phyloP scores from a whole-genome alignment of 2,329 filamentous ascomycete species.

The Aspergillus nomiae region DNA sequence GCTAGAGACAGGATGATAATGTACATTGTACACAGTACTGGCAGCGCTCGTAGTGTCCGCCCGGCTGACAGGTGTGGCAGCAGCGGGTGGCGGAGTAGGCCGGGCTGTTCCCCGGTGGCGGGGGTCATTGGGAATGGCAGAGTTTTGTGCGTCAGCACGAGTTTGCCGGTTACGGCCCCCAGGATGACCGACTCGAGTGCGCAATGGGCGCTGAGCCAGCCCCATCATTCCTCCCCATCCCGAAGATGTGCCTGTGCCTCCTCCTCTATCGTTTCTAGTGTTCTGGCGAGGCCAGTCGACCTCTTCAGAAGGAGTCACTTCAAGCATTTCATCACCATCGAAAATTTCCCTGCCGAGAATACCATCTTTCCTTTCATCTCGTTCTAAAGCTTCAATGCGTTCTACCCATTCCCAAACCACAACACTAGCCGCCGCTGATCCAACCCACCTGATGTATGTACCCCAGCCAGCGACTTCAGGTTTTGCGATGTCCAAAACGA shows the following conservation, averaged over 20 bases:
- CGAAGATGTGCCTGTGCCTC: conserved; percentile 37
- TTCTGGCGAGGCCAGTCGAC: conserved; percentile 48
- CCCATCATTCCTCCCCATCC: conserved; percentile 43
- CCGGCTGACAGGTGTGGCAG: conserved; percentile 60
- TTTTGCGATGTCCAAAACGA: conserved; percentile 85
- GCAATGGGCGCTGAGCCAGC: conserved; percentile 38
- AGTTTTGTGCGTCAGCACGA: conserved; percentile 17
- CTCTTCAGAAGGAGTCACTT: conserved; percentile 63
- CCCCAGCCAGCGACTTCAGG: conserved; percentile 88
- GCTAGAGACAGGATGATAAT: conserved; percentile 59
- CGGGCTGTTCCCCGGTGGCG: conserved; percentile 23
- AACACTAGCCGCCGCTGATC: conserved; percentile 89
- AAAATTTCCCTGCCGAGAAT: conserved; percentile 89
- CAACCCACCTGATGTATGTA: conserved; percentile 96
- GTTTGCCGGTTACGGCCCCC: conserved; percentile 21
- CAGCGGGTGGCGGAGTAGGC: conserved; percentile 49
- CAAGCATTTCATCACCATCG: conserved; percentile 90
- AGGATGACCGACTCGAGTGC: conserved; percentile 35
- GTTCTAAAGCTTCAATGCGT: conserved; percentile 85
- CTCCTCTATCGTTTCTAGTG: conserved; percentile 42
- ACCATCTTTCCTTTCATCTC: conserved; percentile 91
- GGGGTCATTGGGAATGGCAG: conserved; percentile 14
- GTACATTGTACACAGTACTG: conserved; percentile 66
- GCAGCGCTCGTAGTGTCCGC: conserved; percentile 63
- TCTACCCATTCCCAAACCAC: conserved; percentile 99